A percentile compares a stretch with the other conserved stretches of the same genome.
Conservation (phyloP, 371 early-diverging fungal species). For the Dichotomocladium elegans region DNA sequence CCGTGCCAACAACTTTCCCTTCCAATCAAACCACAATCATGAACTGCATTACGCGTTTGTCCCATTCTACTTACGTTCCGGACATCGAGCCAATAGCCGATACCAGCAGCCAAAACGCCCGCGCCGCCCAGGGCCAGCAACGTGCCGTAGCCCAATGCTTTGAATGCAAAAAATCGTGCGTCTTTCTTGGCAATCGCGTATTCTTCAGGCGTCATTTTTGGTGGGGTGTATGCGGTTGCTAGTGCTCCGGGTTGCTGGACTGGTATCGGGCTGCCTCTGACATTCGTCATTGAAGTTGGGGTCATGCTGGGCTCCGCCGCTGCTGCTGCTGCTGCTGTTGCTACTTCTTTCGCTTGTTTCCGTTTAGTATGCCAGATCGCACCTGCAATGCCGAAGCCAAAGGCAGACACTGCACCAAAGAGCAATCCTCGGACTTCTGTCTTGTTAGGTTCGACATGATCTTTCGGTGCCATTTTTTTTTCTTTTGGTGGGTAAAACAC, state of each 20-base stretch:
- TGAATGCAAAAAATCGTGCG: conserved; percentile 37
- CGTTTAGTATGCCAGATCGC: conserved; percentile 46
- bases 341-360: conserved; percentile 30
- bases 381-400: conserved; percentile 41
- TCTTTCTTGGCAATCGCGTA: conserved; percentile 34
- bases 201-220: conserved; percentile 42
- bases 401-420: conserved; percentile 33
- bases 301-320: neutral
- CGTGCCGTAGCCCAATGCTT: conserved; percentile 42
- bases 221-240: conserved; percentile 20
- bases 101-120: conserved; percentile 25
- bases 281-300: too few relatives aligned
- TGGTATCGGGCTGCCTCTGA: too few relatives aligned
- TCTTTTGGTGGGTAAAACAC: neutral
- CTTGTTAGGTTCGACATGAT: conserved; percentile 48
- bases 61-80: conserved; percentile 29
- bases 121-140: conserved; percentile 34
- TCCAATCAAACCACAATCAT: neutral
- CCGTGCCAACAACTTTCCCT: neutral
- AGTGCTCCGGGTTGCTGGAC: neutral
- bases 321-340: conserved; percentile 10
- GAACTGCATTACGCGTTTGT: too few relatives aligned
- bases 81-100: conserved; percentile 43
- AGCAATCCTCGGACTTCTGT: conserved; percentile 14
- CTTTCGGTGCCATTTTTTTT: conserved; percentile 13